These are phyloP conservation scores for Anisogramma anomala DNA, from an alignment of 2,329 filamentous ascomycete species.

Conservation along the genomic window DNA sequence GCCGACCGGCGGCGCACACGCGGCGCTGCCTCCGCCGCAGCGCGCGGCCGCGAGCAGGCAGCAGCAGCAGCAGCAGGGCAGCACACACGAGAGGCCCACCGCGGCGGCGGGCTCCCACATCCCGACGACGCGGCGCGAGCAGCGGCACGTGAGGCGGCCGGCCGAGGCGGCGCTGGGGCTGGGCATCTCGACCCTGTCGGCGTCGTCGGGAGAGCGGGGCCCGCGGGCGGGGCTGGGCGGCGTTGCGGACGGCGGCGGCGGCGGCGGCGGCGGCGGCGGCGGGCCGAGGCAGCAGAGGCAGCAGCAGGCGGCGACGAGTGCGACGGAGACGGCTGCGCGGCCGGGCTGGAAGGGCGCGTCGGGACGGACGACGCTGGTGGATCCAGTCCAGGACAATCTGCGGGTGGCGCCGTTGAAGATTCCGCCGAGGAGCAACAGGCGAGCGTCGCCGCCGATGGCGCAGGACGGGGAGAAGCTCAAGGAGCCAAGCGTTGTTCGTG, in stretches of 20 bases:
- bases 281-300: conserved; percentile 24
- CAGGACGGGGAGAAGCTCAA: too few species aligned
- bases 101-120: conserved; percentile 29
- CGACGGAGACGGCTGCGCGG: not conserved
- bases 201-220: not conserved
- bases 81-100: conserved; percentile 11
- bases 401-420: conserved; percentile 45
- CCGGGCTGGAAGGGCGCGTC: conserved; percentile 64
- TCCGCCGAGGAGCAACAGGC: conserved; percentile 31
- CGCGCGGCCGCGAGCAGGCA: conserved; percentile 5
- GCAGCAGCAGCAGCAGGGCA: conserved; percentile 13
- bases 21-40: conserved; percentile 11
- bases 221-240: conserved; percentile 6
- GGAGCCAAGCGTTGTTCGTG: too few species aligned
- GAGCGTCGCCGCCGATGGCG: not conserved
- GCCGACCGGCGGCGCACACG: not conserved
- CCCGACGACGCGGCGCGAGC: conserved; percentile 39
- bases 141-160: conserved; percentile 31
- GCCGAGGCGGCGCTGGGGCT: conserved; percentile 43
- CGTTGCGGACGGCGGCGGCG: not conserved
- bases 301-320: too few species aligned
- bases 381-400: conserved; percentile 50
- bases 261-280: conserved; percentile 24
- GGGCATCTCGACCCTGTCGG: conserved; percentile 17
- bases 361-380: conserved; percentile 53